Base-by-base conservation (phyloP, 1,284 basidiomycete species). In the Ganoderma boninense region DNA sequence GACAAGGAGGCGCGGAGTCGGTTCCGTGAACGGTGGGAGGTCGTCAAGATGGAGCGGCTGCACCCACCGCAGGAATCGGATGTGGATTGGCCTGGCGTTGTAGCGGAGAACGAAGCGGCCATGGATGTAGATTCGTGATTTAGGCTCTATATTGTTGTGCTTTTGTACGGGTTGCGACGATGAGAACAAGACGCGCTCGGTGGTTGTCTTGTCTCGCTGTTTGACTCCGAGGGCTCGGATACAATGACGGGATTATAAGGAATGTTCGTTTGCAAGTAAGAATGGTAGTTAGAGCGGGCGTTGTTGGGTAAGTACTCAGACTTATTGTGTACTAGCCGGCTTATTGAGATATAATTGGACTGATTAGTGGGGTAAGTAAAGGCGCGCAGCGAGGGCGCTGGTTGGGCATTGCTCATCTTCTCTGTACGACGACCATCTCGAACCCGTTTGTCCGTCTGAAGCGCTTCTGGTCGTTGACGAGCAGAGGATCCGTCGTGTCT, bases 401-500 rank as follows among this genome's bases (percentile, higher is more conserved):
- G 62, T 57, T 63, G 69, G 67, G 54, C 65, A 64, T 67, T 68
- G 67, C 66, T 54, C 71, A 72, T 74, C 71, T 68, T 70, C 64
- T 60, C 73, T 69, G 68, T 66, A 70, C 72, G 68, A 67, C 68
- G 43, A 66, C 70, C 44, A 61, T 66, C 67, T 54, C 69, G 64
- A 70, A 70, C 60, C 66, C 62, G 65, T 71, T 74, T 74, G 71
- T 69, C 71, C 67, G 67, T 65, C 67, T 64, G 68, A 70, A 71
- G 69, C 71, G 68, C 68, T 71, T 69, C 73, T 71, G 71, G 73
- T 69, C 69, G 68, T 70, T 61, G 71, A 72, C 71, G 68, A 72
- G 73, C 77, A 78, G 84, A 79, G 83, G 83, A 85, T 87, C 85
- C 84, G 85, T 86, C 86, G 85, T 78, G 83, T 85, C 81, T 78